phyloP scores from a whole-genome alignment of 2,329 filamentous ascomycete genomes.

The Sporothrix humicola region DNA sequence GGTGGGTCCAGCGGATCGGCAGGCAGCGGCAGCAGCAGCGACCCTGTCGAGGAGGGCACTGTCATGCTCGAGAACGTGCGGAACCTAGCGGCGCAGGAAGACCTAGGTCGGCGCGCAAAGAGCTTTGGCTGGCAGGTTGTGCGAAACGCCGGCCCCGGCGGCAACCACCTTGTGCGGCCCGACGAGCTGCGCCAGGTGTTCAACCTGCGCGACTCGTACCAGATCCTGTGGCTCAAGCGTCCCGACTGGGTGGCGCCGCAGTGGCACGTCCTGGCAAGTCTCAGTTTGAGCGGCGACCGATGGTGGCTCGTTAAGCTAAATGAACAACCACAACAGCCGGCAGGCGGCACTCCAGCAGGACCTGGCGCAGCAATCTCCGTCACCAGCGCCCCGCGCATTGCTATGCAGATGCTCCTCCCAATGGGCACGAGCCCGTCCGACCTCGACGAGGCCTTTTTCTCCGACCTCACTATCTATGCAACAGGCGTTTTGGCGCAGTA shows the following conservation, averaged over 20 bases:
- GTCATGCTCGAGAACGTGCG: conserved; percentile 65
- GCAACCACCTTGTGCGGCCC: conserved; percentile 49
- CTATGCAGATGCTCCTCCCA: conserved; percentile 37
- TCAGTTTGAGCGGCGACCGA: conserved; percentile 73
- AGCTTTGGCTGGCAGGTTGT: conserved; percentile 68
- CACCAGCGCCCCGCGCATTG: conserved; percentile 34
- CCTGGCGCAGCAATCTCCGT: not conserved
- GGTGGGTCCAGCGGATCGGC: not conserved
- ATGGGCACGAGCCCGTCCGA: conserved; percentile 50
- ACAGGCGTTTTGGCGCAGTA: conserved; percentile 59
- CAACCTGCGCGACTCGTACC: conserved; percentile 67
- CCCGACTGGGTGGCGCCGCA: conserved; percentile 68
- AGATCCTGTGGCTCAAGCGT: conserved; percentile 71
- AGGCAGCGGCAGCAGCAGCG: conserved; percentile 38
- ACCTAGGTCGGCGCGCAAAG: conserved; percentile 64
- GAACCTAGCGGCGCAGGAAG: conserved; percentile 64
- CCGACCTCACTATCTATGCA: conserved; percentile 56
- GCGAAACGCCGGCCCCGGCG: conserved; percentile 47
- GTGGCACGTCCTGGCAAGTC: conserved; percentile 75
- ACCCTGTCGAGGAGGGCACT: conserved; percentile 63
- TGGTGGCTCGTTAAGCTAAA: conserved; percentile 78
- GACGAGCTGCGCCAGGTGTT: conserved; percentile 64
- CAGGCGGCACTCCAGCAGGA: not conserved
- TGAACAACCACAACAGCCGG: conserved; percentile 42
- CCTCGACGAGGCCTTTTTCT: conserved; percentile 58